Conservation (phyloP, 1,139 yeast genomes). For the Pneumocystis canis region DNA sequence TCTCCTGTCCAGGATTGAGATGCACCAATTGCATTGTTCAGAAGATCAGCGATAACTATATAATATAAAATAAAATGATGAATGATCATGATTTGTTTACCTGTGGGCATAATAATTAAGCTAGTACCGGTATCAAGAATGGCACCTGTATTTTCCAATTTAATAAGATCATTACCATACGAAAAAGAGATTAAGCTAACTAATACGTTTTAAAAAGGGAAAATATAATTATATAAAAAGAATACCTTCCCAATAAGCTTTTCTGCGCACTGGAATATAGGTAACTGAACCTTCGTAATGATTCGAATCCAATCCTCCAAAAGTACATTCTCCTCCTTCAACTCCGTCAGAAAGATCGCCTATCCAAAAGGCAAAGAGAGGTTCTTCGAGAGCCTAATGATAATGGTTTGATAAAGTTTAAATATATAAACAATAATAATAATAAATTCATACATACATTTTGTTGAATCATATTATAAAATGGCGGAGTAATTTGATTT, state of each 20-base stretch:
- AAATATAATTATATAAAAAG: neutral
- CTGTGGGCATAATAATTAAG: conserved; percentile 82
- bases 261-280: conserved; percentile 94
- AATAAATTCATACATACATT: conserved; percentile 27
- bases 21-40: conserved; percentile 92
- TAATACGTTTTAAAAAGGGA: neutral
- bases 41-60: conserved; percentile 65
- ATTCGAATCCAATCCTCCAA: conserved; percentile 78
- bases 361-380: conserved; percentile 77
- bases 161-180: conserved; percentile 81
- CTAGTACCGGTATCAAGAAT: conserved; percentile 98
- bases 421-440: neutral
- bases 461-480: conserved; percentile 70
- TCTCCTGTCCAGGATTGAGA: conserved; percentile 95
- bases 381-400: conserved; percentile 44
- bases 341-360: conserved; percentile 55
- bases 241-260: conserved; percentile 84
- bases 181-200: conserved; percentile 81
- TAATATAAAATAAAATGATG: neutral
- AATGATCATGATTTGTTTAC: neutral
- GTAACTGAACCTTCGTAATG: conserved; percentile 69
- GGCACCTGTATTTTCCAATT: conserved; percentile 73
- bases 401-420: neutral
- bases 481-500: conserved; percentile 77
- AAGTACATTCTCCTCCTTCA: conserved; percentile 81